These are phyloP conservation scores for Diplogelasinospora grovesii DNA, from an alignment of 495 filamentous ascomycete genomes.

Conservation along the genomic window DNA sequence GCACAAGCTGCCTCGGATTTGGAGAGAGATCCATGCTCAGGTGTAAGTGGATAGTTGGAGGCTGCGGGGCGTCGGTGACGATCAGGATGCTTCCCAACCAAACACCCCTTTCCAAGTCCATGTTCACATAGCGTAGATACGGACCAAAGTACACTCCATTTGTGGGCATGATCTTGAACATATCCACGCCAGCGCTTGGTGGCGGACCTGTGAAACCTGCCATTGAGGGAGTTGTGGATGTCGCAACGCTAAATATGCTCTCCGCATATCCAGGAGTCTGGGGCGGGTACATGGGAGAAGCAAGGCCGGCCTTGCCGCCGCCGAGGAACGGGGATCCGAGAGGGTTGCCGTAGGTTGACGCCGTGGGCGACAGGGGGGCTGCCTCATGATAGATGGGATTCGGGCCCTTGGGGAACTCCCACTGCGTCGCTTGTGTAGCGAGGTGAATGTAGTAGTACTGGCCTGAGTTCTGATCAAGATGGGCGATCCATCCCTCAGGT, in stretches of 20 bases:
- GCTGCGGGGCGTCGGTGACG: constrained; percentile 85
- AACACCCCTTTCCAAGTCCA: constrained; percentile 85
- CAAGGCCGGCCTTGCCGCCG: constrained; percentile 63
- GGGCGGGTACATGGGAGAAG: constrained; percentile 68
- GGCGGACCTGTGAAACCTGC: constrained; percentile 77
- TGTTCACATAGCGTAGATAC: constrained; percentile 91
- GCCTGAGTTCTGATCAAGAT: constrained; percentile 87
- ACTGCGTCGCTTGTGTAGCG: constrained; percentile 91
- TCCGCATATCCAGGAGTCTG: constrained; percentile 66
- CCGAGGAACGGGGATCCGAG: constrained; percentile 66
- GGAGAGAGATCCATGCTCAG: constrained; percentile 85
- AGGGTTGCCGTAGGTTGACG: constrained; percentile 72
- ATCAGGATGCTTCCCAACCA: constrained; percentile 76
- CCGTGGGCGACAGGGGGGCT: constrained; percentile 70
- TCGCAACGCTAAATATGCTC: constrained; percentile 69
- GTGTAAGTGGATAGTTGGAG: constrained; percentile 94
- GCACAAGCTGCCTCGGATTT: constrained; percentile 83
- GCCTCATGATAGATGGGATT: constrained; percentile 75
- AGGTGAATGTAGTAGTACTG: constrained; percentile 99
- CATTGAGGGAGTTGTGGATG: constrained; percentile 57
- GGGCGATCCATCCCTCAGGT: constrained; percentile 97
- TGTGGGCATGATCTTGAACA: constrained; percentile 87
- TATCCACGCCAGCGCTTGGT: constrained; percentile 76
- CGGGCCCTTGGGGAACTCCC: constrained; percentile 94
- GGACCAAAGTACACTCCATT: constrained; percentile 99